Base-by-base conservation (phyloP, 768 basidiomycete genomes). In the Nidularia sp. region DNA sequence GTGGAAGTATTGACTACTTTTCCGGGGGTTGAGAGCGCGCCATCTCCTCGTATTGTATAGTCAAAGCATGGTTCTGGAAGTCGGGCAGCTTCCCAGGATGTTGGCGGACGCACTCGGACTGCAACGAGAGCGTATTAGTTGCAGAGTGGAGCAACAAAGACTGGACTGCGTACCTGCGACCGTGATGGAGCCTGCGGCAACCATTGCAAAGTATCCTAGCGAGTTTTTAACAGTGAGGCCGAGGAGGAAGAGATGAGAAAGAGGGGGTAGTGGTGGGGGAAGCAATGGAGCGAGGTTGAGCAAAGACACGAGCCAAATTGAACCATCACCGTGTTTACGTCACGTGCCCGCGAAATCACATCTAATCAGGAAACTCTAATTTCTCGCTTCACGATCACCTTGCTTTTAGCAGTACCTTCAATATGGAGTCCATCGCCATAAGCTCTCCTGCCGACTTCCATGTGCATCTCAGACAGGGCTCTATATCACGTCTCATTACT, bases 91-190 rank as follows among this genome's bases (percentile, higher is more conserved):
- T 97, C 94, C 80, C 83, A 88, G 42, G 84, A 34, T 48, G 88
- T 88, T 51, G 93, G 90, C 46, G 94, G 94, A 49, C 94, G 85
- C 54, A 95, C 89, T 59, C 95, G 92, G 50, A 97, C 94, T 95
- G 66, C 35, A 45, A 53, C 44, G 12, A 12, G 44, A 45, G 42
- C 41, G 46, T 45, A 34, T 44, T 33, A 53, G 53, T 48, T 57
- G 53, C 52, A 45, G 45, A 53, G 44, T 48, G 48, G 34, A 53
- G 56, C 52, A 56, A 57, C 49, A 64, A 57, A 55, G 52, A 47
- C 33, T 36, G 54, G 33, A 55, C 49, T 29, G 61, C 75, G 50
- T 51, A 88, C 90, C 90, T 69, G 88, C 90, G 51, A 93, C 91
- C 47, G 86, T 87, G 62, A 93, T 93, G 60, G 90, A 90, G 68